These are phyloP conservation scores for Phlyctochytrium planicorne DNA, from an alignment of 192 early-diverging fungal genomes.

Conservation along the genomic window DNA sequence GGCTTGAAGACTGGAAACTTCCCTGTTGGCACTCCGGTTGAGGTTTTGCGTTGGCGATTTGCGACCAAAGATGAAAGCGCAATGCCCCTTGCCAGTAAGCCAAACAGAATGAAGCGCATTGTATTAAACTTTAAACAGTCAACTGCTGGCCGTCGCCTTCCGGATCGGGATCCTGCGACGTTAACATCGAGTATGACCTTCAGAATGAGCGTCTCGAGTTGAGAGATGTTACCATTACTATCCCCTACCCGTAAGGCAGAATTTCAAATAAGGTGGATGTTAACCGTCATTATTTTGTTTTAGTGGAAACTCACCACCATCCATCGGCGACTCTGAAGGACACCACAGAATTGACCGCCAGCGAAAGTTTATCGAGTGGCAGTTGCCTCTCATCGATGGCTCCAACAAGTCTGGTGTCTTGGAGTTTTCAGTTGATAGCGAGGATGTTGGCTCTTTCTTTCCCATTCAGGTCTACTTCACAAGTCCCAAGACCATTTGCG, in stretches of 20 bases:
- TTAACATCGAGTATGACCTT: constrained; percentile 97
- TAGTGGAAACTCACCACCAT: constrained; percentile 68
- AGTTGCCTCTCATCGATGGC: constrained; percentile 74
- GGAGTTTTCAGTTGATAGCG: constrained; percentile 78
- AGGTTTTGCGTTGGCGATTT: constrained; percentile 87
- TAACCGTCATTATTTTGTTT: background rate
- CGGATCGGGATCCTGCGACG: constrained; percentile 83
- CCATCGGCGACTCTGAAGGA: constrained; percentile 80
- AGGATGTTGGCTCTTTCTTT: constrained; percentile 81
- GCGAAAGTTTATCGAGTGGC: constrained; percentile 78
- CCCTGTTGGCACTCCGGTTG: constrained; percentile 80
- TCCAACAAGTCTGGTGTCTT: constrained; percentile 76
- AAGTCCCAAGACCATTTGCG: constrained; percentile 69
- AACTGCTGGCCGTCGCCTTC: constrained; percentile 98
- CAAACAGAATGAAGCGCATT: too few species aligned
- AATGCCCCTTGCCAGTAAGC: constrained; percentile 79
- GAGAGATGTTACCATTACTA: constrained; percentile 81
- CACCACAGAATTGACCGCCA: constrained; percentile 74
- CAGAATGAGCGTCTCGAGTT: constrained; percentile 74
- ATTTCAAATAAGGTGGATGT: background rate
- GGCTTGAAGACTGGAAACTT: constrained; percentile 79
- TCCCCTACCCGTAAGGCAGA: constrained; percentile 82
- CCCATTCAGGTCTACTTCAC: constrained; percentile 81
- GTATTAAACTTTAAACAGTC: too few species aligned
- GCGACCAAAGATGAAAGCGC: constrained; percentile 77